Evolutionary conservation across 2,329 filamentous ascomycete genomes (phyloP).

Genomic region (Aspergillus fructus): DNA sequence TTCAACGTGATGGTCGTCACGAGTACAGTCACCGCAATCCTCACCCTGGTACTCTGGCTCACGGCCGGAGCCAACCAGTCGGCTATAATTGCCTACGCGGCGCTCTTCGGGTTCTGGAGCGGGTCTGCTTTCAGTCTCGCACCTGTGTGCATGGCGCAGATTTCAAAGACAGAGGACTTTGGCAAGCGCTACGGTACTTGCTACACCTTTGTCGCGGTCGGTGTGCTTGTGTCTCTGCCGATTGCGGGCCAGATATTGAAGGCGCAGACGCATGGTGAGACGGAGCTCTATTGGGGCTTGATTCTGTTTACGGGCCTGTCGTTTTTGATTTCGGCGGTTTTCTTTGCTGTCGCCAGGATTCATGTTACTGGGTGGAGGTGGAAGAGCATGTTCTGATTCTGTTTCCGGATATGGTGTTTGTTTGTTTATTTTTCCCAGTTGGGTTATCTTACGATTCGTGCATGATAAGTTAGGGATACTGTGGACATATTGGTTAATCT

Average conservation of each 20-base stretch:
- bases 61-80: neutral
- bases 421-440: no score
- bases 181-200: slow-evolving; percentile 38
- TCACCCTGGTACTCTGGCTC: neutral
- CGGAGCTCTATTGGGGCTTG: slow-evolving; percentile 19
- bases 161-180: slow-evolving; percentile 45
- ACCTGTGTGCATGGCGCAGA: slow-evolving; percentile 47
- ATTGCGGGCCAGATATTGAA: slow-evolving; percentile 18
- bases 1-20: slow-evolving; percentile 19
- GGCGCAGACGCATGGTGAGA: slow-evolving; percentile 16
- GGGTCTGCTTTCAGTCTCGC: slow-evolving; percentile 39
- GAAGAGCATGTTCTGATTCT: no score
- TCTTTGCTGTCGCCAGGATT: slow-evolving; percentile 4
- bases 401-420: no score
- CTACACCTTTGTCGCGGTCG: slow-evolving; percentile 27
- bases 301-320: slow-evolving; percentile 20
- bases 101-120: slow-evolving; percentile 36
- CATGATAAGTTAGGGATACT: no score
- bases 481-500: no score
- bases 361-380: no score
- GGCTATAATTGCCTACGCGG: slow-evolving; percentile 15
- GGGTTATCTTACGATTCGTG: no score
- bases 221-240: slow-evolving; percentile 22
- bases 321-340: slow-evolving; percentile 20
- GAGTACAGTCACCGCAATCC: neutral